Percentiles rank a stretch among this genome's conserved stretches.
Evolutionary conservation across 2,329 filamentous ascomycete species (phyloP).

Genomic region (Escovopsis sp.): DNA sequence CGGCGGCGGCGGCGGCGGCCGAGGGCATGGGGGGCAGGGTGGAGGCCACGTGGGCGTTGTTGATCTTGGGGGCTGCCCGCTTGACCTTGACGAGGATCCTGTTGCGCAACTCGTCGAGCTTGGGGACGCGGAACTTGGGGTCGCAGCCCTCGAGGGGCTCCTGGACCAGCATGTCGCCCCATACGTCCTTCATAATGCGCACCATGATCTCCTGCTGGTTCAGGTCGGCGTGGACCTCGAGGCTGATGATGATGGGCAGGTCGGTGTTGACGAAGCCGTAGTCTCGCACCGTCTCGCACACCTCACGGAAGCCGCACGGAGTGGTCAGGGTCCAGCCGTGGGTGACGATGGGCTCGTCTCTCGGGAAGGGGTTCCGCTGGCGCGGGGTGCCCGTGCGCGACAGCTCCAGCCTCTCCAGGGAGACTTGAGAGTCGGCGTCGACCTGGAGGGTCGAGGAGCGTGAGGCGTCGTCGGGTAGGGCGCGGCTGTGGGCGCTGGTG

Average conservation of each 20-base stretch:
- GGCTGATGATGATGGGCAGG: constrained; percentile 76
- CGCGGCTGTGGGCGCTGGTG: constrained; percentile 22
- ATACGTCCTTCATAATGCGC: constrained; percentile 81
- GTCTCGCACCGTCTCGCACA: constrained; percentile 66
- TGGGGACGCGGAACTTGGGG: constrained; percentile 44
- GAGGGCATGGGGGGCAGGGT: constrained; percentile 18
- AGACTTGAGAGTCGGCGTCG: constrained; percentile 17
- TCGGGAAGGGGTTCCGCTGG: constrained; percentile 15
- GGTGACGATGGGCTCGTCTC: constrained; percentile 62
- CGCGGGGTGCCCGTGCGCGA: constrained; percentile 12
- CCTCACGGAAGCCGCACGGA: constrained; percentile 74
- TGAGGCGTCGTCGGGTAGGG: constrained; percentile 15
- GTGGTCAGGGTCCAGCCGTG: constrained; percentile 75
- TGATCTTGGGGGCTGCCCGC: constrained; percentile 29
- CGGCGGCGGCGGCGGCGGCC: constrained; percentile 19
- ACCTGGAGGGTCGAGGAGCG: constrained; percentile 17
- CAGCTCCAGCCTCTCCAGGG: constrained; percentile 20
- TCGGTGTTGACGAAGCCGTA: constrained; percentile 63
- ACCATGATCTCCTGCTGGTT: constrained; percentile 89
- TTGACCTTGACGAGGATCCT: constrained; percentile 83
- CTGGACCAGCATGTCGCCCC: constrained; percentile 61
- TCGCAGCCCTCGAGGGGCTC: constrained; percentile 33
- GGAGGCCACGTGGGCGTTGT: constrained; percentile 16
- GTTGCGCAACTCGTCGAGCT: constrained; percentile 53
- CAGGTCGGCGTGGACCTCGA: constrained; percentile 74